phyloP scores from a whole-genome alignment of 2,329 filamentous ascomycete species.

The Gaeumannomyces sp. region DNA sequence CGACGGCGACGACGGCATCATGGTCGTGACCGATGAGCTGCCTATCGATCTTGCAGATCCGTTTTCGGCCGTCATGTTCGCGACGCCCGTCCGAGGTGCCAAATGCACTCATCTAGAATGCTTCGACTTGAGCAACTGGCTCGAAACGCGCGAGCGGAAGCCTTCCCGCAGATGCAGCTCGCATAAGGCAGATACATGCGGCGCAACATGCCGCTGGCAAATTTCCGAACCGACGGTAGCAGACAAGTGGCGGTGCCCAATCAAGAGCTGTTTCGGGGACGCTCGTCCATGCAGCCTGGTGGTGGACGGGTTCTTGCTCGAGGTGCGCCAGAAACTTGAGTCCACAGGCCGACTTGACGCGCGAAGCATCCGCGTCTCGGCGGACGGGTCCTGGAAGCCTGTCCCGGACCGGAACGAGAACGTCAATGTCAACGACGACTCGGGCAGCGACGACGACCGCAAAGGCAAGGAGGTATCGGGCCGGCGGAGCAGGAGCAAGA shows the following conservation, averaged over 20 bases:
- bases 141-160: constrained; percentile 56
- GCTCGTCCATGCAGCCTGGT: constrained; percentile 66
- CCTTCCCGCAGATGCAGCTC: constrained; percentile 17
- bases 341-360: constrained; percentile 36
- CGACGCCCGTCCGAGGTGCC: constrained; percentile 63
- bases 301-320: constrained; percentile 66
- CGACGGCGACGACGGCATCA: constrained; percentile 56
- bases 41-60: constrained; percentile 61
- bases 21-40: constrained; percentile 51
- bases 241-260: constrained; percentile 81
- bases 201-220: constrained; percentile 24
- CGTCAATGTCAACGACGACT: constrained; percentile 21
- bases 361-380: constrained; percentile 56
- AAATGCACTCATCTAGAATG: constrained; percentile 75
- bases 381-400: constrained; percentile 60
- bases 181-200: constrained; percentile 13
- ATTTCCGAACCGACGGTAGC: constrained; percentile 44
- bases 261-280: constrained; percentile 61
- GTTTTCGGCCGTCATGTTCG: constrained; percentile 59
- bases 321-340: constrained; percentile 52
- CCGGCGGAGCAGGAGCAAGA: neutral
- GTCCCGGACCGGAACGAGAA: constrained; percentile 25
- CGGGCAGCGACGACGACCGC: neutral
- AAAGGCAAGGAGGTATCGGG: neutral
- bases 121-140: constrained; percentile 81